phyloP scores from a whole-genome alignment of 495 filamentous ascomycete species.

The Podospora pseudoanserina region DNA sequence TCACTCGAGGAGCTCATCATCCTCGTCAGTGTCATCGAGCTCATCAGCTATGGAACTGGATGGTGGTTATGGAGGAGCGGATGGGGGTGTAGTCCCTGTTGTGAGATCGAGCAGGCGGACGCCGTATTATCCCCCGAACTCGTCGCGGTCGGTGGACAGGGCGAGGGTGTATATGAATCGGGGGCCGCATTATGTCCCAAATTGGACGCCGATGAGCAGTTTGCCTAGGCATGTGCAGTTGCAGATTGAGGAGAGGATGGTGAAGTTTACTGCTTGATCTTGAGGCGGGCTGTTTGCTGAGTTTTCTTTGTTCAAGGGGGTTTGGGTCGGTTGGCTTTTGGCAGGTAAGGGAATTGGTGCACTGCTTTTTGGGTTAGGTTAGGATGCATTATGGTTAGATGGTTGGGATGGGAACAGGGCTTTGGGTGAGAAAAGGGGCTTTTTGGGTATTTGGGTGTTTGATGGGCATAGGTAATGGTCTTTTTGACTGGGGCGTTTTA shows the following conservation, averaged over 20 bases:
- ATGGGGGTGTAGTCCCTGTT: not conserved
- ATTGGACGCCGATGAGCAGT: constrained; percentile 28
- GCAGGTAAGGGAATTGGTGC: not conserved
- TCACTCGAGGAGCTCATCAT: constrained; percentile 10
- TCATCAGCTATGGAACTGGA: not conserved
- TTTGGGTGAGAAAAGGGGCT: not conserved
- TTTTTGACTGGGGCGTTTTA: not conserved
- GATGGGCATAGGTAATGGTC: not conserved
- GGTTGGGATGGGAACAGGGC: too few relatives aligned
- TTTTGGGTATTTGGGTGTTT: not conserved
- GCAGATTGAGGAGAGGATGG: constrained; percentile 22
- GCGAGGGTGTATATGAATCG: constrained; percentile 24
- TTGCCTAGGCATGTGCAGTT: constrained; percentile 21
- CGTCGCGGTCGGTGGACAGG: constrained; percentile 19
- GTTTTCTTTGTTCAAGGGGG: not conserved
- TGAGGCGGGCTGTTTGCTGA: too few relatives aligned
- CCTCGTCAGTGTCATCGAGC: not conserved
- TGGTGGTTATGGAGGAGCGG: not conserved
- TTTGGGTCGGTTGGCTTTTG: not conserved
- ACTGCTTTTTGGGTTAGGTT: not conserved
- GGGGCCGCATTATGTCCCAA: constrained; percentile 23
- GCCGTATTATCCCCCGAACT: constrained; percentile 29
- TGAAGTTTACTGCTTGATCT: constrained; percentile 13
- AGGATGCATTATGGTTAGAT: not conserved
- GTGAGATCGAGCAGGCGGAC: constrained; percentile 15